phyloP scores from a whole-genome alignment of 192 early-diverging fungal genomes.

The Linnemannia schmuckeri region DNA sequence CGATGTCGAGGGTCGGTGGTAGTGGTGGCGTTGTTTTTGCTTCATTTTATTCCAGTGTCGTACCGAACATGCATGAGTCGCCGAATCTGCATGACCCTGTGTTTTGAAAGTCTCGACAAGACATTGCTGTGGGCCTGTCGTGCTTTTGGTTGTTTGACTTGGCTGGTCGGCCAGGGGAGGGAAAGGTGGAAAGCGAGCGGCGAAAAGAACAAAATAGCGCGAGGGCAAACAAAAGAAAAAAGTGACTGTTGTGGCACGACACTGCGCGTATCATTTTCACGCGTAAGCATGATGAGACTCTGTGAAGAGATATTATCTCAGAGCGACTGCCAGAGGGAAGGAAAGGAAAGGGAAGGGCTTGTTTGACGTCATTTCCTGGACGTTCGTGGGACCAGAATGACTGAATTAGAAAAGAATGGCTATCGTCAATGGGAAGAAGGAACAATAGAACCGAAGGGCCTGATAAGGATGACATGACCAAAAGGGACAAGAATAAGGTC shows the following conservation, averaged over 20 bases:
- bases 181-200: neutral
- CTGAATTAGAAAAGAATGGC: too few relatives aligned
- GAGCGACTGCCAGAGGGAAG: neutral
- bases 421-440: too few relatives aligned
- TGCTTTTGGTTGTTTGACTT: neutral
- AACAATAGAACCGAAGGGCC: neutral
- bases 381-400: neutral
- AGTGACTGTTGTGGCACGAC: neutral
- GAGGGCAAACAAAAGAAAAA: neutral
- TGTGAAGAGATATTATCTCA: too few relatives aligned
- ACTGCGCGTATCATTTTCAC: too few relatives aligned
- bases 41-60: neutral
- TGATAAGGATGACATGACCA: neutral
- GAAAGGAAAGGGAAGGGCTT: neutral
- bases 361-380: neutral
- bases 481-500: neutral
- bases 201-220: neutral
- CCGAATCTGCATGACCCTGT: constrained; percentile 24
- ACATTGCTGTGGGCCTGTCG: neutral
- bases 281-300: too few relatives aligned
- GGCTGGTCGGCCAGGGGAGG: neutral
- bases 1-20: neutral
- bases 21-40: neutral
- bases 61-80: constrained; percentile 30
- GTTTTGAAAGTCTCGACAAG: constrained; percentile 16